Evolutionary conservation across 2,329 filamentous ascomycete species (phyloP), one percentile per base, ranked within the genome.

Genomic region (Fusarium tanahbumbuense): DNA sequence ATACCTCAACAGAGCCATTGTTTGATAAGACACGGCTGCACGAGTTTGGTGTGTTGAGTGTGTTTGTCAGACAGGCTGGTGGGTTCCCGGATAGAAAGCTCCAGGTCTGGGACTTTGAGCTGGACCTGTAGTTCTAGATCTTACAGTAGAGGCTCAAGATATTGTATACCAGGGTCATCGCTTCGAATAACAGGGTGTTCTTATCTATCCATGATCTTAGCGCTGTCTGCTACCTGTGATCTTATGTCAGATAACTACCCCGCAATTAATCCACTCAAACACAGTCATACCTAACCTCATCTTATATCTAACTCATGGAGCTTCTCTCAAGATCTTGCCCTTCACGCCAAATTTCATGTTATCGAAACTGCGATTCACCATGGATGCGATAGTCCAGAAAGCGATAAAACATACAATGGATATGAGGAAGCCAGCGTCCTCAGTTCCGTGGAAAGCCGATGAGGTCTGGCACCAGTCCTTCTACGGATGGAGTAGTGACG

Each of bases 91-190:
- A 68, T 6, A 50, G 68, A 4, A 71, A 71, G n/a, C 4, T 71
- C 1, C 64, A 71, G 32, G 64, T 71, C 1, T 71, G 68, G 68
- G 68, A 71, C 10, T 71, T 71, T 23, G 68, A 71, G 20, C 53
- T 71, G 10, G 68, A 56, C 6, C 7, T 68, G 0, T 64, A 48
- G 23, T 22, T 9, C 5, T 1, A 18, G 27, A 10, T 34, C 1
- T 34, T 3, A 32, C 7, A 32, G 7, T 25, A 25, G 25, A 25
- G 25, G 25, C 3, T 8, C 25, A 27, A 27, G 8, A 27, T 27
- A 27, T 27, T 9, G 25, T 27, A 30, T 13, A 13, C 2, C 30
- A 32, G 15, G 30, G 7, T 32, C 8, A 9, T 25, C 8, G 25
- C 9, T 25, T 25, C 8, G 25, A 6, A 22, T 16, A 32, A 12